Evolutionary conservation across 2,329 filamentous ascomycete species (phyloP), one percentile per base, ranked within the genome.

Genomic region (Juglanconis oblonga): DNA sequence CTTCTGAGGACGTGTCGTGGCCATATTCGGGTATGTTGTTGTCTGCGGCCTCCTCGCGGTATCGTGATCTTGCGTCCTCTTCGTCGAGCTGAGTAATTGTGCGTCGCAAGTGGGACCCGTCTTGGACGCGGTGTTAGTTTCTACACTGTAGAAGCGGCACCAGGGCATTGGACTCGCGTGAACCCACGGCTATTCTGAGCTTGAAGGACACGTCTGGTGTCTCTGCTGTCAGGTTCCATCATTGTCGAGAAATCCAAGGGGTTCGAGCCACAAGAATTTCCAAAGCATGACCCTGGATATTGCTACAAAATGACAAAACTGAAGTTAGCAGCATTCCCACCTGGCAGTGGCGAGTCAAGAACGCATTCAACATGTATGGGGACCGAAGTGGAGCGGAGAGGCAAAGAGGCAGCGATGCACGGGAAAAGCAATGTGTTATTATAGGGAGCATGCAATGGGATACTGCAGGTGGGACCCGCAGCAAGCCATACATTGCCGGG

Each of bases 21-120:
- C 56, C 54, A 44, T 53, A 44, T 11, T 45, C 48, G 7, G 64
- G 62, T 31, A 69, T 61, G 29, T 65, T 64, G 52, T 77, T 74
- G 49, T 77, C 76, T 35, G 70, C 73, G 14, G 72, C 66, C 64
- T 81, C 79, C 35, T 76, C 72, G 47, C 74, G 70, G 63, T 79
- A 79, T 24, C 73, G 70, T 17, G 67, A 65, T 47, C 70, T 69
- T 11, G 76, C 76, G 64, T 82, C 78, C 57, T 72, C 68, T n/a
- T 76, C 72, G 47, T 78, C 73, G 32, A 73, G 69, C n/a, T 62
- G 58, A 35, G 63, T 70, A 33, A 65, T 40, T 40, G 24, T 55
- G 4, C 56, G 31, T 40, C 55, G 53, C 29, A 63, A 38, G 11
- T 59, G 60, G 45, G 51, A 45, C 24, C 51, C 57, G 32, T 50